A percentile compares a stretch with the other conserved stretches of the same genome.
These are phyloP conservation scores for Thelonectria olida DNA, from an alignment of 2,329 filamentous ascomycete genomes.

Conservation along the genomic window DNA sequence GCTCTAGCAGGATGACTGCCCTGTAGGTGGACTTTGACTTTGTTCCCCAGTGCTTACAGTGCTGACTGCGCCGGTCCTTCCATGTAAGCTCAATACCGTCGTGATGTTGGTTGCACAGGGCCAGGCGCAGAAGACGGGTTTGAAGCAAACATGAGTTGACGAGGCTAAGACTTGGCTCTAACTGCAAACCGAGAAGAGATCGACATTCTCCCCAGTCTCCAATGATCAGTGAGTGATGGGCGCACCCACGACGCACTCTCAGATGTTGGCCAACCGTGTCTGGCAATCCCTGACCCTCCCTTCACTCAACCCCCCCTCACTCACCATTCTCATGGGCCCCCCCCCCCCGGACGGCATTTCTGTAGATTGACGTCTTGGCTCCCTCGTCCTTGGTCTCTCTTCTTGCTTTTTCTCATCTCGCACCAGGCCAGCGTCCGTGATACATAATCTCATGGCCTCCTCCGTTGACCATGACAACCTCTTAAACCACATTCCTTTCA, in stretches of 20 bases:
- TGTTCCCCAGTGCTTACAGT: too few species aligned
- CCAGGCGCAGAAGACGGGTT: too few species aligned
- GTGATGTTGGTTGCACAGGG: not conserved
- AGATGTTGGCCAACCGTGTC: not conserved
- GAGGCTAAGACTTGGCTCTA: conserved; percentile 19
- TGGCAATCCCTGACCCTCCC: not conserved
- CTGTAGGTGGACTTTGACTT: too few species aligned
- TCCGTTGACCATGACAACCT: conserved; percentile 1
- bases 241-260: too few species aligned
- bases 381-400: not conserved
- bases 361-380: not conserved
- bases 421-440: not conserved
- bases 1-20: too few species aligned
- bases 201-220: not conserved
- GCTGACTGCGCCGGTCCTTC: too few species aligned
- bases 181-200: conserved; percentile 25
- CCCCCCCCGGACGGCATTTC: conserved; percentile 2
- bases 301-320: not conserved
- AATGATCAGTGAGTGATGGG: conserved; percentile 25
- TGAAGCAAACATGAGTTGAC: not conserved
- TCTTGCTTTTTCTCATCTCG: not conserved
- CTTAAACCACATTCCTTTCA: conserved; percentile 31
- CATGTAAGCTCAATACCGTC: too few species aligned
- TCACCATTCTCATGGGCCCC: not conserved
- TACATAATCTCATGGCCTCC: conserved; percentile 11